phyloP scores from a whole-genome alignment of 805 yeast species.

The Suhomyces sp. region DNA sequence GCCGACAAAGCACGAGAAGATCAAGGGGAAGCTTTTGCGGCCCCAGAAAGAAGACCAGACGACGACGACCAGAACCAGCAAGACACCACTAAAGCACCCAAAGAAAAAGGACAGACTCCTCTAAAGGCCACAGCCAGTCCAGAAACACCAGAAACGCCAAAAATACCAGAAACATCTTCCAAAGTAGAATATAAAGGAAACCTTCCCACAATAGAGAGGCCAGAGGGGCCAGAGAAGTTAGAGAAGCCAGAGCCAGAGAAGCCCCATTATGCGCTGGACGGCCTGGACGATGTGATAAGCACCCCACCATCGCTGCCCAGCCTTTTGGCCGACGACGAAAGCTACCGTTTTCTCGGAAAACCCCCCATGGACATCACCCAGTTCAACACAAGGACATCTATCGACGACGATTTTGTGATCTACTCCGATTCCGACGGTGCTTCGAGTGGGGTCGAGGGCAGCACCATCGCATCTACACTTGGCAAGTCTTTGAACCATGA shows the following conservation, averaged over 20 bases:
- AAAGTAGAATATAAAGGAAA: no score
- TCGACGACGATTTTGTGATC: slow-evolving; percentile 28
- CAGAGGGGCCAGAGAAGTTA: no score
- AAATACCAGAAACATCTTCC: no score
- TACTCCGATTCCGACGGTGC: slow-evolving; percentile 37
- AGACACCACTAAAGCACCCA: background rate
- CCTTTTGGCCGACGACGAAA: background rate
- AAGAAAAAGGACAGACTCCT: background rate
- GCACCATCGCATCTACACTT: background rate
- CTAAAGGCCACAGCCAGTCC: background rate
- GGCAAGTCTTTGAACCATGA: background rate
- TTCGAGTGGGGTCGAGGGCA: slow-evolving; percentile 24
- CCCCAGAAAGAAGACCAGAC: background rate
- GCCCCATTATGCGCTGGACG: background rate
- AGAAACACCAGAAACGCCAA: background rate
- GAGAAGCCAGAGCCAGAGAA: background rate
- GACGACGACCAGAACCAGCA: background rate
- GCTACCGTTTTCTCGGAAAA: background rate
- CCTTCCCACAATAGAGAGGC: no score
- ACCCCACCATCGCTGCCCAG: slow-evolving; percentile 2
- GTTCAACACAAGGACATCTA: background rate
- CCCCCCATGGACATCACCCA: slow-evolving; percentile 1
- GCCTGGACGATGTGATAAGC: background rate
- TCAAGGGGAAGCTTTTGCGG: background rate
- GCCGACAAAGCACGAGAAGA: background rate